A percentile compares a stretch with the other conserved stretches of the same genome.
These are phyloP conservation scores for Ceriops zippeliana DNA, from an alignment of 345 rosid species.

Conservation along the genomic window DNA sequence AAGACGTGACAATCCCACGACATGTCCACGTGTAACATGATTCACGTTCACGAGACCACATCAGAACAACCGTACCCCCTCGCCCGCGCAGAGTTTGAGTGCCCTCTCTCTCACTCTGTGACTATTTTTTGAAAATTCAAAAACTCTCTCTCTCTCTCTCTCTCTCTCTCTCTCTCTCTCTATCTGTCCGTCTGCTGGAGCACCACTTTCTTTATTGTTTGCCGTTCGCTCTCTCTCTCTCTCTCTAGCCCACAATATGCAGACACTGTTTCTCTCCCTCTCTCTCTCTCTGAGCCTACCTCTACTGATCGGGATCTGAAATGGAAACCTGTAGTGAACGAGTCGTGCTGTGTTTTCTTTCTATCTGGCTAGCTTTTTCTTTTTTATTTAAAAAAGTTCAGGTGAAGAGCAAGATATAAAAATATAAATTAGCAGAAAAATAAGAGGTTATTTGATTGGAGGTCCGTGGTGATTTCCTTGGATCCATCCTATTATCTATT, in stretches of 20 bases:
- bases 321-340: background rate
- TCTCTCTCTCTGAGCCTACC: no score
- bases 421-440: background rate
- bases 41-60: background rate
- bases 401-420: background rate
- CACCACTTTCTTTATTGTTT: conserved; percentile 16
- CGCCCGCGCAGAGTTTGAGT: conserved; percentile 35
- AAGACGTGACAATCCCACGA: background rate
- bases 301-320: conserved; percentile 23
- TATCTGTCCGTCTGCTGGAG: background rate
- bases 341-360: background rate
- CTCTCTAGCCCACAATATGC: background rate
- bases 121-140: conserved; percentile 66
- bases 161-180: background rate
- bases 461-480: conserved; percentile 16
- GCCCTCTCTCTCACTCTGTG: conserved; percentile 11
- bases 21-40: background rate
- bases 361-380: background rate
- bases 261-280: no score
- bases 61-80: conserved; percentile 10
- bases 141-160: conserved; percentile 15
- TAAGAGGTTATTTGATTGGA: background rate
- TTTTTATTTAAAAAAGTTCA: no score
- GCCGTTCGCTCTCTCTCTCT: conserved; percentile 12
- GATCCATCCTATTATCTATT: conserved; percentile 23